Base-by-base conservation (phyloP, 257 asterid species). In the Asclepias syriaca region DNA sequence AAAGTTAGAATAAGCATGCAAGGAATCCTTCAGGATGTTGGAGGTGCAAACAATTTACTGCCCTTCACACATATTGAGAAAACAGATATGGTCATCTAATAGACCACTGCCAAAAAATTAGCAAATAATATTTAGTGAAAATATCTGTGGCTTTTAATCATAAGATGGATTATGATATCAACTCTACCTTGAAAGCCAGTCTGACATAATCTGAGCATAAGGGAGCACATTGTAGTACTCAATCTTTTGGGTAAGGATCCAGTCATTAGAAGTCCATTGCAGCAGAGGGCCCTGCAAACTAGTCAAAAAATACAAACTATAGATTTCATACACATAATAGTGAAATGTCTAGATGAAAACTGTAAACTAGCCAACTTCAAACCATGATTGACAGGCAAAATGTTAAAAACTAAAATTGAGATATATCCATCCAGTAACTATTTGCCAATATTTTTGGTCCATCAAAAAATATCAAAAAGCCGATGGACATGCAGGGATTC, bases 221-320 rank as follows among this genome's bases (percentile, higher is more conserved):
- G 97, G 94, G 75, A 85, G 89, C 89, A 88, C 54, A 54, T 86
- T 77, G 74, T 79, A 74, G 76, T 71, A 79, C 73, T 79, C 85
- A 19, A 88, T 80, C n/a, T 77, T 75, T 3, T 71, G 71, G 39
- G 88, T 84, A 54, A 78, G 27, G 6, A 49, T 46, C 92, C 96
- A 90, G 65, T 77, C 27, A 61, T 69, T 81, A 14, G 21, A 48
- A 71, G 5, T 67, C 76, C 75, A 79, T 66, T 74, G 76, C 2
- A 77, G 84, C 68, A 90, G 71, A 37, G 96, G 94, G 72, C 89
- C 96, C 80, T 77, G 84, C 77, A 90, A 75, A 74, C 97, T 88
- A 79, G 64, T 61, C 76, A 72, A 75, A 29, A 73, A 29, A 73
- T 50, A 37, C 68, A 73, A 71, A 69, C 27, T 27, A 61, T 63